These are phyloP conservation scores for Backusella mclennaniae DNA, from an alignment of 192 early-diverging fungal species.

Conservation along the genomic window DNA sequence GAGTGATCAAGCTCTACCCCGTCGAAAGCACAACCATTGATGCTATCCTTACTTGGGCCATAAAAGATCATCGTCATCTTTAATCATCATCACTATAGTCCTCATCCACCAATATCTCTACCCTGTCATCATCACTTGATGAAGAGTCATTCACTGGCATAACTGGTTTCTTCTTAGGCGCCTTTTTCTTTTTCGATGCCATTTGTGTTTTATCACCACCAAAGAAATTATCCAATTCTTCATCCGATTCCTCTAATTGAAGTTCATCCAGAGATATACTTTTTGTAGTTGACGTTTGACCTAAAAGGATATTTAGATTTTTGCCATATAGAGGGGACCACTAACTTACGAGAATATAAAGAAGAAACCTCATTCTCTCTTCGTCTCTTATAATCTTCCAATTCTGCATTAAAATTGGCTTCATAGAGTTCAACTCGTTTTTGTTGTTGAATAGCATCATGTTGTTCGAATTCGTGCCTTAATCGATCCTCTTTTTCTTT, in stretches of 20 bases:
- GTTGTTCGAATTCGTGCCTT: slow-evolving; percentile 16
- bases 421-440: slow-evolving; percentile 32
- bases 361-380: slow-evolving; percentile 31
- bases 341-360: slow-evolving; percentile 23
- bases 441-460: slow-evolving; percentile 22
- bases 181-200: background rate
- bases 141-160: background rate
- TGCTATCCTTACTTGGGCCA: too few species aligned
- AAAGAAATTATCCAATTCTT: slow-evolving; percentile 1
- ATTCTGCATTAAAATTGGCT: slow-evolving; percentile 34
- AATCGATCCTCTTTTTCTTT: slow-evolving; percentile 8
- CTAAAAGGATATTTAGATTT: background rate
- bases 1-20: too few species aligned
- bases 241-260: slow-evolving; percentile 10
- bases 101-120: slow-evolving; percentile 28
- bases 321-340: background rate
- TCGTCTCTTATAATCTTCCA: slow-evolving; percentile 30
- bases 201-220: background rate
- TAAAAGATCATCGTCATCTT: background rate
- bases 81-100: slow-evolving; percentile 16
- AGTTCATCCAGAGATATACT: slow-evolving; percentile 18
- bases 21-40: too few species aligned
- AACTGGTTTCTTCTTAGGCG: background rate
- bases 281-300: background rate
- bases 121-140: background rate